These are phyloP conservation scores for Boletus subcaerulescens DNA, from an alignment of 768 basidiomycete genomes.

Conservation along the genomic window DNA sequence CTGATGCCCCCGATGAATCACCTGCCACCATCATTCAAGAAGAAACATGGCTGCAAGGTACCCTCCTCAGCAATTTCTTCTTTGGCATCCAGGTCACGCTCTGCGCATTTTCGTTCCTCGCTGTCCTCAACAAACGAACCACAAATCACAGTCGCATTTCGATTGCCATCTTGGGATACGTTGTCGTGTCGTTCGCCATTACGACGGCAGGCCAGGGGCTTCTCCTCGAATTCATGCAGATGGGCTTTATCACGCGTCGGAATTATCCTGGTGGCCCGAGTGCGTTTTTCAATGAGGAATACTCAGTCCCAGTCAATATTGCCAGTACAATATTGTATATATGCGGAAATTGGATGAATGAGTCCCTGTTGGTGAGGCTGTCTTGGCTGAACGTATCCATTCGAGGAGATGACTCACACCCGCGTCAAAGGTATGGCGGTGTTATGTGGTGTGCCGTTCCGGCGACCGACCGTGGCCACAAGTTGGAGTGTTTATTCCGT, in stretches of 20 bases:
- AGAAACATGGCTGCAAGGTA: conserved; percentile 12
- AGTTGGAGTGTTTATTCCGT: conserved; percentile 36
- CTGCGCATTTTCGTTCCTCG: not conserved
- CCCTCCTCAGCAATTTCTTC: conserved; percentile 8
- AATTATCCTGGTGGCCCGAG: conserved; percentile 31
- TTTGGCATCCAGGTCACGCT: conserved; percentile 13
- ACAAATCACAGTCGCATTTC: not conserved
- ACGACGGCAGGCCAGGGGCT: conserved; percentile 12
- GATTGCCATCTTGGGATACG: not conserved
- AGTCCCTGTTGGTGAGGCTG: not conserved
- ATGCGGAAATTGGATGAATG: conserved; percentile 9
- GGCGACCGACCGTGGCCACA: conserved; percentile 31
- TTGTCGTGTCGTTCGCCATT: conserved; percentile 7
- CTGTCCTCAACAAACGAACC: not conserved
- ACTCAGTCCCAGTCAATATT: conserved; percentile 1
- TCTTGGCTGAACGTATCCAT: not conserved
- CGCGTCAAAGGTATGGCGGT: conserved; percentile 40
- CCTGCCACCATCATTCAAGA: conserved; percentile 1
- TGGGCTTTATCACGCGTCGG: conserved; percentile 26
- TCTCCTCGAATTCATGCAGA: conserved; percentile 18
- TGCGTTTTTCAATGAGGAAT: conserved; percentile 14
- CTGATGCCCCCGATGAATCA: conserved; percentile 1
- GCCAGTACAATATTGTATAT: not conserved
- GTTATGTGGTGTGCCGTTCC: conserved; percentile 45
- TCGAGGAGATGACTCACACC: not conserved